phyloP scores from a whole-genome alignment of 2,329 filamentous ascomycete species.

The Myriosclerotinia duriaeana region DNA sequence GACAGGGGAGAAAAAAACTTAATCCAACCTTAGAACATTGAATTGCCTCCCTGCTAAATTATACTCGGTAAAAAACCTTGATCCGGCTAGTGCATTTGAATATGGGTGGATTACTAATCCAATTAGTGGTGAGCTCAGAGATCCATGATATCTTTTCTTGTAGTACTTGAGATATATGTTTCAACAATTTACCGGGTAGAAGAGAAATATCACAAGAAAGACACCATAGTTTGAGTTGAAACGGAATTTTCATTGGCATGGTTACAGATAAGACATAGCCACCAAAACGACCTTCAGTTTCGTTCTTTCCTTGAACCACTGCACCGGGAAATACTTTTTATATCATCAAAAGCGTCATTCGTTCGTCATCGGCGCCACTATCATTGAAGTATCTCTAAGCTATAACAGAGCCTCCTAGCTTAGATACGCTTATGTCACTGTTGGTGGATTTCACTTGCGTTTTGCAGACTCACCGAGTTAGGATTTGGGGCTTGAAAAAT shows the following conservation, averaged over 20 bases:
- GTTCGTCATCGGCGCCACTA: not conserved
- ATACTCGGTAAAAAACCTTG: not conserved
- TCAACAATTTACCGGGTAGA: too few species aligned
- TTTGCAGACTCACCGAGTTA: not conserved
- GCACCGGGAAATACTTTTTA: not conserved
- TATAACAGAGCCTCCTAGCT: not conserved
- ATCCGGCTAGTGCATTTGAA: not conserved
- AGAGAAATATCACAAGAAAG: too few species aligned
- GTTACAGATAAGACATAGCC: not conserved
- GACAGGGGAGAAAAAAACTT: not conserved
- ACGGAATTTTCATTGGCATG: not conserved
- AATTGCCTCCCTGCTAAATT: not conserved
- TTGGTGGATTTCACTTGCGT: not conserved
- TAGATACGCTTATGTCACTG: not conserved
- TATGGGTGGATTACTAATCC: not conserved
- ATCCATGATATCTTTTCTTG: too few species aligned
- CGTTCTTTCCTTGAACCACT: not conserved
- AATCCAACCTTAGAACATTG: not conserved
- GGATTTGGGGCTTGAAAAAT: not conserved
- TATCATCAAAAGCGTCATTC: not conserved
- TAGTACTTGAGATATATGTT: not conserved
- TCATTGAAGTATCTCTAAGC: not conserved
- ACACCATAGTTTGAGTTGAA: not conserved
- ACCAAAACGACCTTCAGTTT: not conserved
- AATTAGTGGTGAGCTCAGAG: too few species aligned